These are phyloP conservation scores for Chloroidium sp. DNA, from an alignment of 163 green algal genomes.

Conservation along the genomic window DNA sequence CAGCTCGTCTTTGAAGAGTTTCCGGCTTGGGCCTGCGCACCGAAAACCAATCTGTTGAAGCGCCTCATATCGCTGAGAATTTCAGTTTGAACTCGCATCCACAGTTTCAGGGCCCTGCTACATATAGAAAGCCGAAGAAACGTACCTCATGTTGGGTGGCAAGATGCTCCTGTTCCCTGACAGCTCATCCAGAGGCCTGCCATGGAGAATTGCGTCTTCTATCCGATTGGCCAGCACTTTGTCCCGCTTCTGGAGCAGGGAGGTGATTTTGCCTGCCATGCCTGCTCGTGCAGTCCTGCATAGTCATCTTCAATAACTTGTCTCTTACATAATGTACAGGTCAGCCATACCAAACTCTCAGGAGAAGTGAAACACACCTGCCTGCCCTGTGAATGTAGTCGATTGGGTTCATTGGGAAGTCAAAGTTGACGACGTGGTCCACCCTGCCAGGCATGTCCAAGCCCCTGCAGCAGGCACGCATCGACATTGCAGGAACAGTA, in stretches of 20 bases:
- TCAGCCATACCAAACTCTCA: too few relatives aligned
- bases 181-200: conserved; percentile 68
- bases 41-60: not conserved
- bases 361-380: too few relatives aligned
- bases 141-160: conserved; percentile 32
- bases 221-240: conserved; percentile 69
- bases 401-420: conserved; percentile 82
- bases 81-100: not conserved
- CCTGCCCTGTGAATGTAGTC: conserved; percentile 94
- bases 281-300: conserved; percentile 70
- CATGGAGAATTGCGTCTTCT: conserved; percentile 61
- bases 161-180: conserved; percentile 21
- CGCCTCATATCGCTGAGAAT: not conserved
- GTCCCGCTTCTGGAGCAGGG: conserved; percentile 73
- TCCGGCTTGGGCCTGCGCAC: conserved; percentile 35
- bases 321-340: too few relatives aligned
- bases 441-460: conserved; percentile 76
- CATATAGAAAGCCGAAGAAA: not conserved
- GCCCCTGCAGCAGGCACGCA: conserved; percentile 30
- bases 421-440: conserved; percentile 97
- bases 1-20: conserved; percentile 26
- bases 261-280: conserved; percentile 63
- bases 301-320: too few relatives aligned
- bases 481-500: too few relatives aligned
- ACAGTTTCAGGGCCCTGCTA: not conserved